Evolutionary conservation across 1,139 yeast genomes (phyloP), one percentile per base, ranked within the genome.

Genomic region (Debaryomyces fabryi): DNA sequence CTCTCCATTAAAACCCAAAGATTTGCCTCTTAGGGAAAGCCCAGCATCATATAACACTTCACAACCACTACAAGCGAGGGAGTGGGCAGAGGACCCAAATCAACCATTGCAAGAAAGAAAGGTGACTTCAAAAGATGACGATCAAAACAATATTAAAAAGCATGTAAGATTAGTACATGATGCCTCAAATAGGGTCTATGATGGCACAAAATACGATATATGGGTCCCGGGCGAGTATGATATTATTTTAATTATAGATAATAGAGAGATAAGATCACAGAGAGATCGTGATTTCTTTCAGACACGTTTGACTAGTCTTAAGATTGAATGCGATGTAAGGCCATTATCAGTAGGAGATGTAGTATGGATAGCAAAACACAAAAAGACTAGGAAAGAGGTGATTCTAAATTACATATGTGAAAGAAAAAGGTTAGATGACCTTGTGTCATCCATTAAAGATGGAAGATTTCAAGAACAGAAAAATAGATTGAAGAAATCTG

Each of bases 391-490:
- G 0, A 77, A 78, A 49, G 85, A 85, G 49, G 91, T 85, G 2
- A 85, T 89, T 0, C 67, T 95, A 18, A 89, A 92, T 60, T 85
- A 81, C 53, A 86, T 93, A 24, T 78, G 95, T 48, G 99, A 95
- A 66, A 76, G 99, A 36, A 95, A 95, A 65, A 72, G 97, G 49
- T 67, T 91, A 39, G 96, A 89, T 62, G 99, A 95, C 71, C 77
- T 95, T 58, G 86, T 88, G 0, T 63, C 76, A 42, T 88, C 97
- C 46, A 91, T 95, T 40, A 78, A 80, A 52, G 99, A 93, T 67
- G 97, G 97, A 3, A 72, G 99, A 46, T 92, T 83, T 56, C 72
- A 76, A 51, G 99, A 93, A 63, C 99, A 93, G 62, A 92, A 93
- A 62, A 71, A 77, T 23, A 77, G 99, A 47, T 71, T 93, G 50